Evolutionary conservation across 108 stramenopile genomes (phyloP).

Genomic region (Cyclotella sp.): DNA sequence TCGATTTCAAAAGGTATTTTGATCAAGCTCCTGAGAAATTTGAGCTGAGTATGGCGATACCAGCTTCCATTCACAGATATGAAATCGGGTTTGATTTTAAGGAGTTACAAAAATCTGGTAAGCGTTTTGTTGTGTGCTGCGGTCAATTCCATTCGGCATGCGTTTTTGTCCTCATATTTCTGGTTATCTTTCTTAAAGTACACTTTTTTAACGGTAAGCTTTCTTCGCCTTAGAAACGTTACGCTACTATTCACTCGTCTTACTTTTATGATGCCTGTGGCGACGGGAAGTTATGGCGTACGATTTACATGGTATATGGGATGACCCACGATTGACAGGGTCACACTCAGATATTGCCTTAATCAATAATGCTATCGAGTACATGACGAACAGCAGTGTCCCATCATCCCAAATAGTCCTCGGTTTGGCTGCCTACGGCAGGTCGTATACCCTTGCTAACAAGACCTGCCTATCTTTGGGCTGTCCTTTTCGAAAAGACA

Average conservation of each 20-base stretch:
- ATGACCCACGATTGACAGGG: conserved; percentile 40
- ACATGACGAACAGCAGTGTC: conserved; percentile 48
- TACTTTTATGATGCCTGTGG: not conserved
- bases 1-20: conserved; percentile 25
- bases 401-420: conserved; percentile 49
- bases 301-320: conserved; percentile 50
- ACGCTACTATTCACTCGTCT: not conserved
- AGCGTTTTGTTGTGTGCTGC: too few species aligned
- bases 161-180: too few species aligned
- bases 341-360: conserved; percentile 52
- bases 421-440: conserved; percentile 54
- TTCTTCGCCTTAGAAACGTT: not conserved
- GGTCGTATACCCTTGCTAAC: conserved; percentile 47
- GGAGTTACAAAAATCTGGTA: conserved; percentile 23
- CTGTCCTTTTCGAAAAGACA: conserved; percentile 41
- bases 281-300: conserved; percentile 47
- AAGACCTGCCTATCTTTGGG: conserved; percentile 42
- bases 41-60: conserved; percentile 51
- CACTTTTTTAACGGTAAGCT: conserved; percentile 44
- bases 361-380: conserved; percentile 46
- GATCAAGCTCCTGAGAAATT: conserved; percentile 52
- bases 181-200: not conserved
- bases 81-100: conserved; percentile 48
- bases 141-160: too few species aligned
- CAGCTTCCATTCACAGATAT: conserved; percentile 26